phyloP scores from a whole-genome alignment of 495 filamentous ascomycete species.

The Terfezia boudieri region DNA sequence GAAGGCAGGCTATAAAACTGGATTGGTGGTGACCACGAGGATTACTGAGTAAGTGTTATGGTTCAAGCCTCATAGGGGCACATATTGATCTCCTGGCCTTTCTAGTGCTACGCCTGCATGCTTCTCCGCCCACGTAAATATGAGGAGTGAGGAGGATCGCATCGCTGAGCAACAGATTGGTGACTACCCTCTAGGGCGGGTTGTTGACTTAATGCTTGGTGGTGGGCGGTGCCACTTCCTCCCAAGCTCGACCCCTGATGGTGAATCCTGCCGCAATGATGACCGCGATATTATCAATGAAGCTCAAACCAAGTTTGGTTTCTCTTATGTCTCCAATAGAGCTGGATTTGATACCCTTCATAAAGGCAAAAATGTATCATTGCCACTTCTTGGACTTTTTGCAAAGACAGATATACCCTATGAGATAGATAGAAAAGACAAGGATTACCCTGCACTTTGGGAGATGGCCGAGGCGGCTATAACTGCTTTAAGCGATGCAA shows the following conservation, averaged over 20 bases:
- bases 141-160: conserved; percentile 57
- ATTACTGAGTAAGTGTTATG: conserved; percentile 43
- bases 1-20: conserved; percentile 72
- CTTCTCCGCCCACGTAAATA: conserved; percentile 73
- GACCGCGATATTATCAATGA: conserved; percentile 42
- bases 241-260: conserved; percentile 48
- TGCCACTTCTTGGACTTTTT: conserved; percentile 75
- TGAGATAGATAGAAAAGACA: conserved; percentile 67
- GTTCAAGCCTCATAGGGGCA: neutral
- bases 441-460: conserved; percentile 67
- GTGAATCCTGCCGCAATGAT: conserved; percentile 51
- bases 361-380: conserved; percentile 42
- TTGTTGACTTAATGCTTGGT: conserved; percentile 78
- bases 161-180: conserved; percentile 86
- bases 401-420: conserved; percentile 68
- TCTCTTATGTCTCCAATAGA: conserved; percentile 50
- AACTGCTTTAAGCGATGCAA: conserved; percentile 57
- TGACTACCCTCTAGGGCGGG: conserved; percentile 59
- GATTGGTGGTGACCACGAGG: conserved; percentile 82
- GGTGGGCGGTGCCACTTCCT: conserved; percentile 88
- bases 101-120: conserved; percentile 68
- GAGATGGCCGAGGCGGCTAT: conserved; percentile 80
- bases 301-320: conserved; percentile 51
- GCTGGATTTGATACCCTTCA: conserved; percentile 56
- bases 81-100: neutral